Evolutionary conservation across 1,284 basidiomycete species (phyloP).

Genomic region (Malassezia japonica): DNA sequence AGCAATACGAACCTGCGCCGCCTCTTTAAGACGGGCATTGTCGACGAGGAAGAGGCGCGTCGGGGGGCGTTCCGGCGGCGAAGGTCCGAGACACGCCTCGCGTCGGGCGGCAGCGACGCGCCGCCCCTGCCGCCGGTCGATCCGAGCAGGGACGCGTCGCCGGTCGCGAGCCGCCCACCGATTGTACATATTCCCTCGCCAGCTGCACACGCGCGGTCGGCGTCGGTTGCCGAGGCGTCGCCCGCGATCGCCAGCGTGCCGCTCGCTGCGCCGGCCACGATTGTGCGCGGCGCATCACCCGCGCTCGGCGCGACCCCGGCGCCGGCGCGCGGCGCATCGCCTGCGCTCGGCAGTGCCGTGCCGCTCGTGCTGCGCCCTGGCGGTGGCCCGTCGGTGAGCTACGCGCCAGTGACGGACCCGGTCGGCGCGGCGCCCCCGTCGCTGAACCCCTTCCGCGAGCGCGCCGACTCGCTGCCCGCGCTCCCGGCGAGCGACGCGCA

Average conservation of each 20-base stretch:
- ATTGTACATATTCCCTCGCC: no score
- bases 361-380: no score
- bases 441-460: background rate
- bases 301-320: no score
- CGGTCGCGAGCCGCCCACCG: no score
- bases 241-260: no score
- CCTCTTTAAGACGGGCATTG: slow-evolving; percentile 2
- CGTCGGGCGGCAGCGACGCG: background rate
- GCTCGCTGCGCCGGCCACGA: no score
- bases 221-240: no score
- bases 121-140: background rate
- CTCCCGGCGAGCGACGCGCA: background rate
- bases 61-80: background rate
- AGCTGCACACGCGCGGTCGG: no score
- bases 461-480: background rate
- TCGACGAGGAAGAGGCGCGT: background rate
- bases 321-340: no score
- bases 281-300: no score
- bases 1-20: slow-evolving; percentile 8
- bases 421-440: background rate
- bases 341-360: no score
- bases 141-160: background rate
- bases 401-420: background rate
- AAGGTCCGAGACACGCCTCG: background rate
- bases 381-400: background rate